A percentile compares a stretch with the other conserved stretches of the same genome.
These are phyloP conservation scores for Ajuga chamaepitys DNA, from an alignment of 257 asterid species.

Conservation along the genomic window DNA sequence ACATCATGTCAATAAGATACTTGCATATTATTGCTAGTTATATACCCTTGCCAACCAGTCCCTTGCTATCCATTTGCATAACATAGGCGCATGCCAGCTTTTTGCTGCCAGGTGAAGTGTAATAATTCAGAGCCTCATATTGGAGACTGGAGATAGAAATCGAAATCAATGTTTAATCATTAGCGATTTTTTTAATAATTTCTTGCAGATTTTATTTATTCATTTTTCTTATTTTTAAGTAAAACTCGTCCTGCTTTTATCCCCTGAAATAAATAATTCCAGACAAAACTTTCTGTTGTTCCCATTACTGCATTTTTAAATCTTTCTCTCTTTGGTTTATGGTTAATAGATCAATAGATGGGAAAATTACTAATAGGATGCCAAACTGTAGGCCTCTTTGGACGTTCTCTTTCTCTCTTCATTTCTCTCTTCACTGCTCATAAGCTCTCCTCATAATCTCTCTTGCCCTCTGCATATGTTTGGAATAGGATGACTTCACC, in stretches of 20 bases:
- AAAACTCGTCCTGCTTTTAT: background rate
- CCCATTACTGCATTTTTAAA: no score
- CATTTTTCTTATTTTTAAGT: background rate
- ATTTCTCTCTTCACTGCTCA: no score
- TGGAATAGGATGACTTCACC: no score
- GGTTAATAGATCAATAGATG: no score
- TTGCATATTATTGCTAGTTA: background rate
- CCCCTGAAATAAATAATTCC: background rate
- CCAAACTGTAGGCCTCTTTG: no score
- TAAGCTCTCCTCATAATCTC: no score
- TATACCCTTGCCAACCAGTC: background rate
- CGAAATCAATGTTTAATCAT: background rate
- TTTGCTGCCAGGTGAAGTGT: background rate
- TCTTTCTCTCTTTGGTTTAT: no score
- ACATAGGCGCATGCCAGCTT: background rate
- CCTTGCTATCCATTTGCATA: conserved; percentile 14
- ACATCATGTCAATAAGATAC: conserved; percentile 10
- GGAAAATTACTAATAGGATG: no score
- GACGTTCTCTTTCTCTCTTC: no score
- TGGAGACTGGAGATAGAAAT: background rate
- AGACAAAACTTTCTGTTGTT: background rate
- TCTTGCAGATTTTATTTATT: background rate
- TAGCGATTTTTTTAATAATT: background rate
- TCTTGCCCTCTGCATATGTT: no score
- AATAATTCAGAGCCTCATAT: background rate